Base-by-base conservation (phyloP, 192 early-diverging fungal species). In the Chytriomyces sp. region DNA sequence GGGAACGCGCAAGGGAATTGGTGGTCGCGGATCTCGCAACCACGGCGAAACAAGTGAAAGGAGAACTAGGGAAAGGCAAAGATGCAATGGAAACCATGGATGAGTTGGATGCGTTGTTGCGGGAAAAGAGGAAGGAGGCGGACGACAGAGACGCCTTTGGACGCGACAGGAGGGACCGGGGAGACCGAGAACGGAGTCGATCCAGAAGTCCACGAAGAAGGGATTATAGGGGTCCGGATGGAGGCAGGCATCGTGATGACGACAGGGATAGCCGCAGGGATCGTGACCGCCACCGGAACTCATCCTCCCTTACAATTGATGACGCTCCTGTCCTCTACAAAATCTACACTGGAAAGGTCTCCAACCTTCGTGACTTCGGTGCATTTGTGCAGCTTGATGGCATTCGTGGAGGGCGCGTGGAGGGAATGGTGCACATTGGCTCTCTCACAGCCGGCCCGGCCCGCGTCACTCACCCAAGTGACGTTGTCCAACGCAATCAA, bases 381-480 rank as follows among this genome's bases (percentile, higher is more conserved):
- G 93, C 89, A 1, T 99, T 99, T 84, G 93, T 97, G 5, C 61
- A 82, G 12, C 77, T 99, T 34, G 90, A 96, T 32, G 94, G 94
- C 5, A 80, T 97, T 36, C 81, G 80, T 28, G 89, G 89, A 1
- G 81, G 89, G 25, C 40, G 64, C 32, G 85, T 87, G 12, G 94
- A 98, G 78, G 96, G 96, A 4, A 86, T 97, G 86, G 93, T 98
- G 37, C 97, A 96, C 70, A 86, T 97, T 28, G 86, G 87, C 19
- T 87, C 85, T 57, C 78, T 99, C 26, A 74, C 77, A 19, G 73
- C 88, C 26, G 85, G 87, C n/a, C 64, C 58, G 14, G 81, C 82
- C 10, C 83, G 94, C 4, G 85, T 97, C 0, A 80, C 79, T 25
- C 89, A 96, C 65, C 92, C 94, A 1, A 83, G 84, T 3, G 95